These are phyloP conservation scores for Osmanthus fragrans DNA, from an alignment of 257 asterid species.

Conservation along the genomic window DNA sequence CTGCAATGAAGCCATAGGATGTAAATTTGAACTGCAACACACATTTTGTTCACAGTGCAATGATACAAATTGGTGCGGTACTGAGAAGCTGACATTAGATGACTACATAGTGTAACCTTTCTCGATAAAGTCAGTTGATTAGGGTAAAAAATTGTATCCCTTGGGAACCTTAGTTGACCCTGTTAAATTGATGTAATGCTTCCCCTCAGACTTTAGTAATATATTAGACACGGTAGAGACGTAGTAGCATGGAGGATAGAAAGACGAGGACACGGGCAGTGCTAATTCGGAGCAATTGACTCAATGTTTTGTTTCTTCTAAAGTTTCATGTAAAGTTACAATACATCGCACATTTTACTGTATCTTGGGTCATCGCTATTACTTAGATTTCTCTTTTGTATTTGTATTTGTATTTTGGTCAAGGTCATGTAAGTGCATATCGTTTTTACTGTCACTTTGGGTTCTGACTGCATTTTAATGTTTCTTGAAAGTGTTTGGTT, in stretches of 20 bases:
- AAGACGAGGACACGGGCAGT: neutral
- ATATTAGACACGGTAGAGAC: neutral
- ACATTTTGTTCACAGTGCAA: conserved; percentile 13
- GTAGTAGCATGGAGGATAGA: neutral
- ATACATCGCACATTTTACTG: neutral
- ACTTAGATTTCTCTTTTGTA: neutral
- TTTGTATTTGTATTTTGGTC: neutral
- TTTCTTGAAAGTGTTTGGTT: neutral
- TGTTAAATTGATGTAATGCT: neutral
- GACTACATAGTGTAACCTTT: neutral
- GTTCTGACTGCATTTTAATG: neutral
- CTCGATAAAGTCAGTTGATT: neutral
- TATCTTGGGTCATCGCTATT: neutral
- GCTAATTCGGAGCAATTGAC: neutral
- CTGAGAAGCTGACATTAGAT: neutral
- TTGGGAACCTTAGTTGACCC: neutral
- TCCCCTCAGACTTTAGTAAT: neutral
- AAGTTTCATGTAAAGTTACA: neutral
- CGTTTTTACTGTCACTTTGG: neutral
- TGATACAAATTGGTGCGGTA: conserved; percentile 10
- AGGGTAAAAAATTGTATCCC: neutral
- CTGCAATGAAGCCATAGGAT: conserved; percentile 2
- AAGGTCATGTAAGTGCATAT: neutral
- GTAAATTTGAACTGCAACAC: conserved; percentile 19
- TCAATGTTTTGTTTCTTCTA: neutral